Conservation (phyloP, 2,329 filamentous ascomycete species). For the Fusarium sp. region DNA sequence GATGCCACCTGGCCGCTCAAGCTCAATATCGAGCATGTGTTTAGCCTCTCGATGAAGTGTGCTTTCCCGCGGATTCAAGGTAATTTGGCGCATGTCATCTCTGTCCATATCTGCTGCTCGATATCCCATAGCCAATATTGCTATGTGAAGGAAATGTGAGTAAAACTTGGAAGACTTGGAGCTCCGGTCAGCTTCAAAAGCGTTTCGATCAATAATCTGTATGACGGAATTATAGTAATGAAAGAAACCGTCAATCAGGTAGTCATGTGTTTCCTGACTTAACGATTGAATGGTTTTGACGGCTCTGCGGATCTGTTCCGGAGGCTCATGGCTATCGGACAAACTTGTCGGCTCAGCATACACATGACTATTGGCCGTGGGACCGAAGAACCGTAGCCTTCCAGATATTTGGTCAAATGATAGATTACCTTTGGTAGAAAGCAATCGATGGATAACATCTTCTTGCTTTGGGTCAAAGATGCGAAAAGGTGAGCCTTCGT, state of each 20-base stretch:
- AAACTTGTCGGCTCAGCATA: slow-evolving; percentile 57
- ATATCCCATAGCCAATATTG: slow-evolving; percentile 65
- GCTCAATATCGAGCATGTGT: slow-evolving; percentile 65
- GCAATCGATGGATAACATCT: slow-evolving; percentile 61
- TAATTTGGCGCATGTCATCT: slow-evolving; percentile 62
- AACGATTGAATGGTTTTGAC: slow-evolving; percentile 62
- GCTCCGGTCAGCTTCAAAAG: slow-evolving; percentile 62
- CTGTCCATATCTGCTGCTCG: slow-evolving; percentile 62
- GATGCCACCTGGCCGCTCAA: slow-evolving; percentile 65
- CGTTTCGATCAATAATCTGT: slow-evolving; percentile 62
- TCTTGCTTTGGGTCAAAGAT: slow-evolving; percentile 59
- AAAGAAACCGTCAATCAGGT: slow-evolving; percentile 66
- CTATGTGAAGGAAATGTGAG: slow-evolving; percentile 64
- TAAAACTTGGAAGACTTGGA: slow-evolving; percentile 62
- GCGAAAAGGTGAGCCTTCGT: slow-evolving; percentile 52
- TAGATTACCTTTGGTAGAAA: slow-evolving; percentile 63
- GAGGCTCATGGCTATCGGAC: slow-evolving; percentile 54
- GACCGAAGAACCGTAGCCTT: slow-evolving; percentile 64
- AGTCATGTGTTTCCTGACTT: slow-evolving; percentile 61
- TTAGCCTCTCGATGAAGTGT: slow-evolving; percentile 66
- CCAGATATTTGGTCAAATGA: slow-evolving; percentile 65
- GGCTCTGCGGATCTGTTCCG: slow-evolving; percentile 60
- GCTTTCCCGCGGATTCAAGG: slow-evolving; percentile 61
- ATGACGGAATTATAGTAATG: slow-evolving; percentile 63
- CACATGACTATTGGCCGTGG: slow-evolving; percentile 66